Evolutionary conservation across 768 basidiomycete species (phyloP).

Genomic region (Xerocomellus amylosporus): DNA sequence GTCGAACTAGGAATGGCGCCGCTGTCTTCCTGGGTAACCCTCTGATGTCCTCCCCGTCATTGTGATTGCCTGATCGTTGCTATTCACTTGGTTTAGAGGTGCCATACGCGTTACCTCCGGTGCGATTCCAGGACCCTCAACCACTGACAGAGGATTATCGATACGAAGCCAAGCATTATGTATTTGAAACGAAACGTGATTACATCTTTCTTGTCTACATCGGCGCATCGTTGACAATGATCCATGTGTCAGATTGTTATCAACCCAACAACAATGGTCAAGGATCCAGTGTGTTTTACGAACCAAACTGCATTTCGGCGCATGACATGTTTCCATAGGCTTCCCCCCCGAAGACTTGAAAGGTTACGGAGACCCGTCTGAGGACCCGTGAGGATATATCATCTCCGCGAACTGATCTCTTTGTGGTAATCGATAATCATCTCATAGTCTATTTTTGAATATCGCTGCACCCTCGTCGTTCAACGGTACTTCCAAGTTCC

Average conservation of each 20-base stretch:
- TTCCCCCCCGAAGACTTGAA: conserved; percentile 54
- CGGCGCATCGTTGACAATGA: not conserved
- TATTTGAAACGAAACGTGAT: conserved; percentile 55
- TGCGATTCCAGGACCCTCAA: conserved; percentile 61
- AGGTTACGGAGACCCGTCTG: conserved; percentile 62
- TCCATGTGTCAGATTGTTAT: conserved; percentile 42
- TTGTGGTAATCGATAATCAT: not conserved
- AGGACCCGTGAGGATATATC: conserved; percentile 51
- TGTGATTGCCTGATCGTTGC: not conserved
- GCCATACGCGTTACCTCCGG: conserved; percentile 66
- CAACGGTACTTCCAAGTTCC: conserved; percentile 43
- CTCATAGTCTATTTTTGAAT: conserved; percentile 56
- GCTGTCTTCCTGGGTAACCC: conserved; percentile 60
- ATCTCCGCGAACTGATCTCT: not conserved
- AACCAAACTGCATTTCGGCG: not conserved
- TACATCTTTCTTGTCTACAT: not conserved
- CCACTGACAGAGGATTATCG: conserved; percentile 50
- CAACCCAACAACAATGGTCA: conserved; percentile 67
- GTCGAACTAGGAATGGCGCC: conserved; percentile 56
- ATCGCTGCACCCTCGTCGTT: conserved; percentile 52
- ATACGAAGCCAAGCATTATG: conserved; percentile 61
- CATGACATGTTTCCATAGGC: conserved; percentile 30
- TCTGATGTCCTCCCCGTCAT: not conserved
- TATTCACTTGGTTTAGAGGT: conserved; percentile 45
- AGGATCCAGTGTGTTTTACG: conserved; percentile 38